phyloP scores from a whole-genome alignment of 2,329 filamentous ascomycete genomes.

The Fusarium sp. region DNA sequence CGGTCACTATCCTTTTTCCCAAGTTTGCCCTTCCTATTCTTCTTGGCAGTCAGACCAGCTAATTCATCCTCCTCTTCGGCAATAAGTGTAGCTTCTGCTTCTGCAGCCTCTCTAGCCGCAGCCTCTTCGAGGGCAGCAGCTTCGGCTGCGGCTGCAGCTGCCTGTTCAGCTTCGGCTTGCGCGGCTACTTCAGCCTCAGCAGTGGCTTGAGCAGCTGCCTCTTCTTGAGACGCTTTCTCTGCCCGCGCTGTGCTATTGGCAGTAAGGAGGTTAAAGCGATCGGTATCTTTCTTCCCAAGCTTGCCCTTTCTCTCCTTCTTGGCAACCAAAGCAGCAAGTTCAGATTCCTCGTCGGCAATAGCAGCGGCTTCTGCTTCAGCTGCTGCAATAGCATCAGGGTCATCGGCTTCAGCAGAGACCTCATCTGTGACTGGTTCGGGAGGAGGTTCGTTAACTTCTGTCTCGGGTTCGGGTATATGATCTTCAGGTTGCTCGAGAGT shows the following conservation, averaged over 20 bases:
- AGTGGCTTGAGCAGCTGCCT: conserved; percentile 35
- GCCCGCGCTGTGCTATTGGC: conserved; percentile 48
- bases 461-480: background rate
- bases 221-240: conserved; percentile 33
- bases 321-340: conserved; percentile 54
- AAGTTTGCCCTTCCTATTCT: conserved; percentile 48
- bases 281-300: conserved; percentile 58
- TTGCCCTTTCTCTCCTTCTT: conserved; percentile 61
- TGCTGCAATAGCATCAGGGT: conserved; percentile 7
- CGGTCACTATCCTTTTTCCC: conserved; percentile 48
- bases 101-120: conserved; percentile 31
- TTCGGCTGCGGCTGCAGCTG: conserved; percentile 28
- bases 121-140: conserved; percentile 24
- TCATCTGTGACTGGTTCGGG: conserved; percentile 20
- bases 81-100: conserved; percentile 33
- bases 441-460: conserved; percentile 24
- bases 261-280: conserved; percentile 55
- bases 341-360: conserved; percentile 48
- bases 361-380: conserved; percentile 17
- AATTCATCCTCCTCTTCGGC: conserved; percentile 45
- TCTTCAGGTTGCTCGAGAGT: conserved; percentile 44
- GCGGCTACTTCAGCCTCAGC: conserved; percentile 28
- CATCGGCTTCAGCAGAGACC: conserved; percentile 8
- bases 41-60: conserved; percentile 50
- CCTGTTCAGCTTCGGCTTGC: conserved; percentile 28